Evolutionary conservation across 148 eudicot species (phyloP).

Genomic region (Fagopyrum homotropicum): DNA sequence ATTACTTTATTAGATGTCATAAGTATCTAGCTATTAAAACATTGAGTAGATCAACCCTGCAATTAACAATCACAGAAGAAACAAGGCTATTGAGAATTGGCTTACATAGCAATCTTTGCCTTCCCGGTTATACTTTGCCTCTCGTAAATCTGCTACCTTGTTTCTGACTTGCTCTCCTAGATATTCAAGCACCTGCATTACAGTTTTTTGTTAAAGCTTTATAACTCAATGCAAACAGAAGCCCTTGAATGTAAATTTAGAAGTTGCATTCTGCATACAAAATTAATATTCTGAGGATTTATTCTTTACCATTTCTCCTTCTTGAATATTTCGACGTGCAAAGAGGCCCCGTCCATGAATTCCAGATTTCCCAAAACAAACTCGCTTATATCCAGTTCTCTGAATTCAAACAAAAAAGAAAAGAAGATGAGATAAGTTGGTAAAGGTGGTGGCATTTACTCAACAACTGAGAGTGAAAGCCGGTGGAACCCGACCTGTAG

Average conservation of each 20-base stretch:
- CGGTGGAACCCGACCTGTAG: constrained; percentile 49
- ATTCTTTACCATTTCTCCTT: constrained; percentile 84
- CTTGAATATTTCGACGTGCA: constrained; percentile 78
- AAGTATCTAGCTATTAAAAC: neutral
- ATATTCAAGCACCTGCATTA: constrained; percentile 74
- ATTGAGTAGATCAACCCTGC: neutral
- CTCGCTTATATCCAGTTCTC: constrained; percentile 57
- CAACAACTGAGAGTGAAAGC: constrained; percentile 2
- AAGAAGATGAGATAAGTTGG: constrained; percentile 1
- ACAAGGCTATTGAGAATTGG: neutral
- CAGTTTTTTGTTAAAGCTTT: neutral
- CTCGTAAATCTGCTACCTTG: constrained; percentile 85
- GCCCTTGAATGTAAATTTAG: neutral
- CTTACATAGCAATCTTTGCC: constrained; percentile 97
- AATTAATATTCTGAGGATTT: neutral
- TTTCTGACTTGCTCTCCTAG: constrained; percentile 95
- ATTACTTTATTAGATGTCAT: neutral
- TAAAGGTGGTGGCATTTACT: neutral
- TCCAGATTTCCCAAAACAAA: constrained; percentile 92
- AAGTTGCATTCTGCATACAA: neutral
- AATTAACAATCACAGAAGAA: neutral
- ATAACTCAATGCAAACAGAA: neutral
- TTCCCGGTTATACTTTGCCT: constrained; percentile 58
- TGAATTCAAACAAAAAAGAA: constrained; percentile 20
- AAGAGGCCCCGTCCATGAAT: constrained; percentile 99